Evolutionary conservation across 495 filamentous ascomycete species (phyloP).

Genomic region (Neurospora hispaniola): DNA sequence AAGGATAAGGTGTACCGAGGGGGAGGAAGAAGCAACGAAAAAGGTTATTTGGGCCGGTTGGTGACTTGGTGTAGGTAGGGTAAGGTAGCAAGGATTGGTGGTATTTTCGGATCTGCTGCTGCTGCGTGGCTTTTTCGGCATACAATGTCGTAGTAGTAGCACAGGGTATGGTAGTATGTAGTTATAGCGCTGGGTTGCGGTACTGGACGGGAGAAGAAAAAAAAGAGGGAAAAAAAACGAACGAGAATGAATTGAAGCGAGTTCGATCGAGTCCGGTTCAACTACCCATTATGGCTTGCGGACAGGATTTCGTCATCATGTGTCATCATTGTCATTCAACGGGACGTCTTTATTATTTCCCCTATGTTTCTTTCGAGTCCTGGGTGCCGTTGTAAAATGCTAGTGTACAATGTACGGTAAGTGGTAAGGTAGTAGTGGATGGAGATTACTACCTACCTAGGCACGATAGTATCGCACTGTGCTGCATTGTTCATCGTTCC

Average conservation of each 20-base stretch:
- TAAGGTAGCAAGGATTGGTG: neutral
- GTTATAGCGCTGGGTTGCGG: neutral
- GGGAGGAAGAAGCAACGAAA: neutral
- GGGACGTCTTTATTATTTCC: too few relatives aligned
- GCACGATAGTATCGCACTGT: neutral
- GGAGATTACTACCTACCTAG: too few relatives aligned
- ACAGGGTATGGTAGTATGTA: neutral
- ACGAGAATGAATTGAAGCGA: neutral
- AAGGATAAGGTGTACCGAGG: too few relatives aligned
- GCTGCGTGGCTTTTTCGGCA: neutral
- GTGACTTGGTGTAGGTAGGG: too few relatives aligned
- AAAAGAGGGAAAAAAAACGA: neutral
- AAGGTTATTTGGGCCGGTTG: neutral
- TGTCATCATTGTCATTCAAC: neutral
- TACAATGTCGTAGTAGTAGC: neutral
- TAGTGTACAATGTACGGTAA: too few relatives aligned
- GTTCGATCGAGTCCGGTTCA: neutral
- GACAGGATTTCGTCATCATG: neutral
- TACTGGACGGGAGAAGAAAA: neutral
- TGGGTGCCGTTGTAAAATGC: too few relatives aligned
- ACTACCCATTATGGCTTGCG: neutral
- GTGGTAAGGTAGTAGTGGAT: too few relatives aligned
- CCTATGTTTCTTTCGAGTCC: too few relatives aligned
- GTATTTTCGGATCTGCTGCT: neutral
- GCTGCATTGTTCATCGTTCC: neutral